Percentiles rank a stretch among this genome's conserved stretches.
These are phyloP conservation scores for Chrysoporthe austroafricana DNA, from an alignment of 2,329 filamentous ascomycete species.

Conservation along the genomic window DNA sequence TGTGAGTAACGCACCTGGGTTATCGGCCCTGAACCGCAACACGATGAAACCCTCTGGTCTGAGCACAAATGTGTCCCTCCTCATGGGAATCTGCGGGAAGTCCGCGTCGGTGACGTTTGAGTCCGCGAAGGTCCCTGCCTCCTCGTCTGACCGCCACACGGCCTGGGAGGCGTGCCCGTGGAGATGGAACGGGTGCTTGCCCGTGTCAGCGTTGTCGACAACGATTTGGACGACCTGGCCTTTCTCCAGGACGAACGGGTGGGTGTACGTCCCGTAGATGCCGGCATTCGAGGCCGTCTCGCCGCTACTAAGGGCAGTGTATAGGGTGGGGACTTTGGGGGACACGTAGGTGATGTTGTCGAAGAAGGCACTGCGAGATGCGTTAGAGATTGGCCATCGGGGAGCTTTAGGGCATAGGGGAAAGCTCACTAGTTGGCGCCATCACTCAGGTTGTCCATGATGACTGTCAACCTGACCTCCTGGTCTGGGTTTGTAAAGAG, in stretches of 20 bases:
- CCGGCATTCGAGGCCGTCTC: conserved; percentile 60
- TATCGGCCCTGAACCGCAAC: conserved; percentile 68
- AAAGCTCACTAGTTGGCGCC: conserved; percentile 65
- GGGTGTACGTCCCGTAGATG: conserved; percentile 69
- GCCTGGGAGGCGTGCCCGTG: conserved; percentile 79
- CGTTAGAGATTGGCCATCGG: too few species aligned
- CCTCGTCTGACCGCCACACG: conserved; percentile 61
- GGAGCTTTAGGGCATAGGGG: too few species aligned
- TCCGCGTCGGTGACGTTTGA: conserved; percentile 47
- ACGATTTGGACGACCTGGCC: conserved; percentile 73
- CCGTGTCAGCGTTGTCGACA: conserved; percentile 74
- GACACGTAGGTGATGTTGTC: conserved; percentile 77
- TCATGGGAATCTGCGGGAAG: conserved; percentile 62
- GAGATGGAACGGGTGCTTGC: conserved; percentile 77
- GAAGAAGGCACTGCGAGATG: conserved; percentile 57
- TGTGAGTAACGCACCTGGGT: conserved; percentile 52
- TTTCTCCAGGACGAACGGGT: conserved; percentile 69
- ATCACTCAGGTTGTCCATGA: conserved; percentile 69
- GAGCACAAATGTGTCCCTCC: conserved; percentile 70
- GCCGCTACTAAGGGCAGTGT: conserved; percentile 70
- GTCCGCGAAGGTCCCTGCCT: conserved; percentile 56
- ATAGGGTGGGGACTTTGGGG: conserved; percentile 80
- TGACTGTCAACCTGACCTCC: conserved; percentile 64
- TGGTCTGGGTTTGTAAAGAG: conserved; percentile 66
- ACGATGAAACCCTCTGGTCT: conserved; percentile 70